Evolutionary conservation across 23 red algal species (phyloP).

Genomic region (Gracilaria vermiculophylla): DNA sequence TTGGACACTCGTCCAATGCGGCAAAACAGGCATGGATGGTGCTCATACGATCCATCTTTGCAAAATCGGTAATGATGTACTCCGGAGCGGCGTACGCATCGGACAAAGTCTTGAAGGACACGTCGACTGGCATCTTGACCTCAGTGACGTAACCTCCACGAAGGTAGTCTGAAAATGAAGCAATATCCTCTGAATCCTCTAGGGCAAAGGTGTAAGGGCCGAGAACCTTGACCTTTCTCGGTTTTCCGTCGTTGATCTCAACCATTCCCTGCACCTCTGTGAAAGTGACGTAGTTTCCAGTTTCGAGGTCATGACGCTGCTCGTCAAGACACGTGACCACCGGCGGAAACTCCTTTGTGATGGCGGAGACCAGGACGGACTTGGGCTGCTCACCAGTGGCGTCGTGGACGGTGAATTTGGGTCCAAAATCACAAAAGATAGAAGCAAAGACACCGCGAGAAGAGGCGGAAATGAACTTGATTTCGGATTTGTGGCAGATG

Average conservation of each 20-base stretch:
- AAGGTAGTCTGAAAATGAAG: conserved; percentile 70
- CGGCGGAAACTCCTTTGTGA: conserved; percentile 70
- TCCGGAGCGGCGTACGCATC: conserved; percentile 58
- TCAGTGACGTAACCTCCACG: conserved; percentile 91
- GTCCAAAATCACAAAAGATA: conserved; percentile 93
- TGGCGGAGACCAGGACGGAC: conserved; percentile 69
- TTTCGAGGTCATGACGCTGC: conserved; percentile 96
- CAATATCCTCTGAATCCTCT: conserved; percentile 65
- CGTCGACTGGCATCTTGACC: conserved; percentile 84
- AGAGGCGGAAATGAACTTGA: conserved; percentile 70
- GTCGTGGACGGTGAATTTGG: conserved; percentile 76
- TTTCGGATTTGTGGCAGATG: conserved; percentile 62
- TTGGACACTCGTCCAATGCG: conserved; percentile 64
- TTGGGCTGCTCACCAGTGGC: conserved; percentile 89
- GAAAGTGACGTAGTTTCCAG: conserved; percentile 88
- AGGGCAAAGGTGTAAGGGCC: conserved; percentile 92
- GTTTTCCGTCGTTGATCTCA: conserved; percentile 86
- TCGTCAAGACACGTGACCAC: conserved; percentile 95
- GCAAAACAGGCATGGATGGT: conserved; percentile 84
- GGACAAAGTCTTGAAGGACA: conserved; percentile 73
- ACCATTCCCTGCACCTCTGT: conserved; percentile 90
- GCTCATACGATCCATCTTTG: conserved; percentile 79
- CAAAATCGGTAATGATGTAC: conserved; percentile 86
- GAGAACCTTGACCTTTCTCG: conserved; percentile 71
- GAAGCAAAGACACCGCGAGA: conserved; percentile 90